Evolutionary conservation across 495 filamentous ascomycete genomes (phyloP), one percentile per base, ranked within the genome.

Genomic region (Chaetomium fimeti): DNA sequence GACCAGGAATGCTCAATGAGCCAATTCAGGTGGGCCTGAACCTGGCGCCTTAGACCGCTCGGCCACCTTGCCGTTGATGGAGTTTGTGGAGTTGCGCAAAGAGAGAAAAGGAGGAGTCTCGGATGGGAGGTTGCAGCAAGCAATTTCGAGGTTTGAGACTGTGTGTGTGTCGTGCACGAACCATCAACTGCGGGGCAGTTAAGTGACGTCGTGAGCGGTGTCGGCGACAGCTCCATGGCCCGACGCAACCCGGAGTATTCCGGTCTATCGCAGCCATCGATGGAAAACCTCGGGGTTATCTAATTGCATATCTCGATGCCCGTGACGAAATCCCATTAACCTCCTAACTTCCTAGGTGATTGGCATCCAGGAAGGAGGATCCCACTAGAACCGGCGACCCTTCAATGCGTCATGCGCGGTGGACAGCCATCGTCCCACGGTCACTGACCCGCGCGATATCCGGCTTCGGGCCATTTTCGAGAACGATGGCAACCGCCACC

Each of bases 31-130:
- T 69, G 61, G 47, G 36, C 71, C 71, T 73, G 71, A 73, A 73
- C 67, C 63, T 67, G 61, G 71, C 71, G 71, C 71, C 71, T 73
- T 73, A 59, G 71, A 73, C 71, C 71, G 68, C 71, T 73, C 69
- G 71, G 71, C 71, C 69, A 73, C 57, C 63, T 69, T 68, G 66
- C 72, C 68, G 65, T 66, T 54, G 62, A 52, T 51, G 47, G 57
- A 61, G 38, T 4, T 32, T 18, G 13, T 48, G 25, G 27, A 29
- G 36, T 20, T 13, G 51, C 36, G 22, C n/a, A 12, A 32, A 11
- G 13, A 12, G 29, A 53, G 51, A 53, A 53, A 32, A 32, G 13
- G 40, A 18, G 13, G 12, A 1, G 32, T 36, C 6, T 9, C 7
- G 32, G n/a, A n/a, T 9, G 32, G 1, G 32, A 36, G 32, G 32